These are phyloP conservation scores for Scytalidium lignicola DNA, from an alignment of 2,329 filamentous ascomycete species.

Conservation along the genomic window DNA sequence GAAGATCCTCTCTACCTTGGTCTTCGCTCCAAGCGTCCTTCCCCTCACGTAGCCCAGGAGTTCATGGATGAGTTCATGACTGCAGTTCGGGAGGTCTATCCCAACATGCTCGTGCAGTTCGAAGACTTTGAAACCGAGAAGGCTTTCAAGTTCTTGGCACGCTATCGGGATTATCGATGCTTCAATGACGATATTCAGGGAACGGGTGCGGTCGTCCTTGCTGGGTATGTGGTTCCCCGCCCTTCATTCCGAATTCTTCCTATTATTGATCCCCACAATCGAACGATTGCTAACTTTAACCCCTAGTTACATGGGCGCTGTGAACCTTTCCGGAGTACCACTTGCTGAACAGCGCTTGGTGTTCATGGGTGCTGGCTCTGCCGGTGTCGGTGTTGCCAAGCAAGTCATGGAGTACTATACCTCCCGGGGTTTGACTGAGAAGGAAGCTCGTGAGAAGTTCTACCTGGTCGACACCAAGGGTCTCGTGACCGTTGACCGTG, in stretches of 20 bases:
- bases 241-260: no score
- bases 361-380: slow-evolving; percentile 93
- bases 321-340: slow-evolving; percentile 80
- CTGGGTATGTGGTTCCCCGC: slow-evolving; percentile 49
- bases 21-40: slow-evolving; percentile 75
- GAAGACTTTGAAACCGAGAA: slow-evolving; percentile 93
- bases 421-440: slow-evolving; percentile 81
- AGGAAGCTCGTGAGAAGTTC: slow-evolving; percentile 85
- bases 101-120: slow-evolving; percentile 74
- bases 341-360: slow-evolving; percentile 88
- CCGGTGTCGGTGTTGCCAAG: slow-evolving; percentile 95
- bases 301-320: slow-evolving; percentile 57
- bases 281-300: slow-evolving; percentile 26
- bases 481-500: slow-evolving; percentile 86
- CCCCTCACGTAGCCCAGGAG: slow-evolving; percentile 72
- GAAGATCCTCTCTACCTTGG: slow-evolving; percentile 81
- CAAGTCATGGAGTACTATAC: slow-evolving; percentile 98
- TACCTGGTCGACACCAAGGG: slow-evolving; percentile 97
- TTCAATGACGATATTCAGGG: slow-evolving; percentile 99
- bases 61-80: slow-evolving; percentile 98
- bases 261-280: no score
- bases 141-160: slow-evolving; percentile 87
- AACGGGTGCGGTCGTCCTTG: slow-evolving; percentile 90
- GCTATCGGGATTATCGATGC: slow-evolving; percentile 89
- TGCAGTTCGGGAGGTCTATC: slow-evolving; percentile 70